Conservation (phyloP, 768 basidiomycete genomes). For the Termitomyces heimii region DNA sequence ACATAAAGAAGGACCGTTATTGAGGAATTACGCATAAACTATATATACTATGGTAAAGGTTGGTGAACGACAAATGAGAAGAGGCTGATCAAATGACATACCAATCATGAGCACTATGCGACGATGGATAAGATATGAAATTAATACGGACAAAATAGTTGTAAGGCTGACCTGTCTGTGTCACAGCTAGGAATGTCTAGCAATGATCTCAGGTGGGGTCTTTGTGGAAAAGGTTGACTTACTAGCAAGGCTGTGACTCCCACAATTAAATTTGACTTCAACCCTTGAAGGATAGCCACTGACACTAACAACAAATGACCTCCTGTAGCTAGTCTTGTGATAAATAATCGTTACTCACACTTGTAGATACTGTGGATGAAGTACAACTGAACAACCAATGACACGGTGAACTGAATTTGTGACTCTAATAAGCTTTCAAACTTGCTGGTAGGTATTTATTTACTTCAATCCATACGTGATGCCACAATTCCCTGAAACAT, state of each 20-base stretch:
- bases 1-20: too few relatives aligned
- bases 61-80: neutral
- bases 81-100: neutral
- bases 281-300: neutral
- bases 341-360: neutral
- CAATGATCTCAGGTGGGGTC: neutral
- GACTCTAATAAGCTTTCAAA: neutral
- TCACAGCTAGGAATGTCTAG: neutral
- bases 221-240: neutral
- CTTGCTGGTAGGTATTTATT: neutral
- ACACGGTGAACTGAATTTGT: neutral
- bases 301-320: neutral
- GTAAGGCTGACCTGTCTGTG: neutral
- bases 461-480: neutral
- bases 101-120: neutral
- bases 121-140: neutral
- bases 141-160: neutral
- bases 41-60: neutral
- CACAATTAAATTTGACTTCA: neutral
- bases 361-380: conserved; percentile 1
- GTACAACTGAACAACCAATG: neutral
- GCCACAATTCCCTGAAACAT: neutral
- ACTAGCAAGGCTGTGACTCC: neutral
- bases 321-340: neutral
- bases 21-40: neutral